phyloP scores from a whole-genome alignment of 2,329 filamentous ascomycete genomes.

The Xylaria sp. region DNA sequence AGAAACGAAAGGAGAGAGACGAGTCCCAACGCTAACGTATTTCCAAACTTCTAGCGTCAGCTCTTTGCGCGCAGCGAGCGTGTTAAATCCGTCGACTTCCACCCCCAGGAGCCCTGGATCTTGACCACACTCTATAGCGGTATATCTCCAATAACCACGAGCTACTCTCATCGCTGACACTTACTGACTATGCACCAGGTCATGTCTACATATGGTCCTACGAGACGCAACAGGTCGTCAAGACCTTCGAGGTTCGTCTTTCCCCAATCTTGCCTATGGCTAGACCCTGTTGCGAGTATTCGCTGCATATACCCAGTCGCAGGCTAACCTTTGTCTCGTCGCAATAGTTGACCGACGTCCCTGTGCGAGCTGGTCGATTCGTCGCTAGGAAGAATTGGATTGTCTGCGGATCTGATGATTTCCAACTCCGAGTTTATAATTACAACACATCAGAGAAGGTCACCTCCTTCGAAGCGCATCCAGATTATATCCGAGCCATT shows the following conservation, averaged over 20 bases:
- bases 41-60: constrained; percentile 69
- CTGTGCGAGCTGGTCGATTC: constrained; percentile 95
- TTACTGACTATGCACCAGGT: constrained; percentile 62
- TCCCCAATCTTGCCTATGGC: not conserved
- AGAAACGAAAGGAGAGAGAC: not conserved
- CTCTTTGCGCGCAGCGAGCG: constrained; percentile 91
- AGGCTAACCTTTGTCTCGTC: not conserved
- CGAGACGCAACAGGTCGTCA: constrained; percentile 95
- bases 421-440: constrained; percentile 90
- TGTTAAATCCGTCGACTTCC: constrained; percentile 96
- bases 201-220: constrained; percentile 99
- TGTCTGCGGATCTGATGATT: constrained; percentile 94
- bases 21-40: constrained; percentile 31
- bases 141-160: constrained; percentile 57
- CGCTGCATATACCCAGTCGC: not conserved
- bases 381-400: constrained; percentile 99
- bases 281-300: not conserved
- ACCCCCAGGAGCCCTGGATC: constrained; percentile 96
- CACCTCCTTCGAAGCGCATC: constrained; percentile 95
- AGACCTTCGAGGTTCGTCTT: constrained; percentile 80
- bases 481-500: constrained; percentile 97
- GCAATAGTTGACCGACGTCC: constrained; percentile 84
- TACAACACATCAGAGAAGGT: constrained; percentile 99
- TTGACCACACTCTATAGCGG: constrained; percentile 96
- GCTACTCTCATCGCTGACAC: constrained; percentile 15